Conservation (phyloP, 208 protist genomes). For the Entamoeba invadens region DNA sequence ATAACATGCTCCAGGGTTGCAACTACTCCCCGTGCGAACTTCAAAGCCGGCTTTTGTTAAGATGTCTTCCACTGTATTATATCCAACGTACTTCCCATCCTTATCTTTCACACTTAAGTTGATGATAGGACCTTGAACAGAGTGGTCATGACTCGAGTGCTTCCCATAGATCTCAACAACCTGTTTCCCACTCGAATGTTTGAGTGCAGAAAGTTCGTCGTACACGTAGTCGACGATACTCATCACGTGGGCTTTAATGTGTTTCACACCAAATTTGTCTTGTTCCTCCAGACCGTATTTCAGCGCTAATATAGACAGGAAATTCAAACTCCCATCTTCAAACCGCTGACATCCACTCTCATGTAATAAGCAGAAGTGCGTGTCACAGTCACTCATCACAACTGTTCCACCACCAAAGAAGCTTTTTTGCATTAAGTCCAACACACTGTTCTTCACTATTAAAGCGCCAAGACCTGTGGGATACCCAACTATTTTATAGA, state of each 20-base stretch:
- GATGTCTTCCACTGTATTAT: background rate
- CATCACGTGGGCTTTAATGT: slow-evolving; percentile 20
- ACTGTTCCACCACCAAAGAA: slow-evolving; percentile 31
- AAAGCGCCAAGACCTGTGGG: slow-evolving; percentile 32
- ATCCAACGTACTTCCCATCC: slow-evolving; percentile 18
- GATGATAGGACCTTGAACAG: slow-evolving; percentile 24
- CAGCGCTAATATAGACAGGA: slow-evolving; percentile 1
- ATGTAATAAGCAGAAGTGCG: slow-evolving; percentile 19
- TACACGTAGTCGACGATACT: background rate
- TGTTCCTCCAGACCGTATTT: slow-evolving; percentile 17
- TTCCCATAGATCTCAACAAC: slow-evolving; percentile 29
- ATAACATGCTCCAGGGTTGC: slow-evolving; percentile 28
- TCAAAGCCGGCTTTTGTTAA: background rate
- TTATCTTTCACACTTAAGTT: slow-evolving; percentile 19
- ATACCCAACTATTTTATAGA: slow-evolving; percentile 40
- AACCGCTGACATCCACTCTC: slow-evolving; percentile 5
- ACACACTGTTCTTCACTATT: slow-evolving; percentile 13
- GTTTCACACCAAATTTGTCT: slow-evolving; percentile 8
- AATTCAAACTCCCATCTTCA: slow-evolving; percentile 31
- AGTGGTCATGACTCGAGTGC: background rate
- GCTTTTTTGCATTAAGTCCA: background rate
- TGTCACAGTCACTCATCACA: slow-evolving; percentile 13
- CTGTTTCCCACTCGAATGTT: slow-evolving; percentile 16
- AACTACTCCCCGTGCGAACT: slow-evolving; percentile 20
- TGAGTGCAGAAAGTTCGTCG: background rate